Conservation (phyloP, 2,329 filamentous ascomycete genomes). For the Xylariales sp. region DNA sequence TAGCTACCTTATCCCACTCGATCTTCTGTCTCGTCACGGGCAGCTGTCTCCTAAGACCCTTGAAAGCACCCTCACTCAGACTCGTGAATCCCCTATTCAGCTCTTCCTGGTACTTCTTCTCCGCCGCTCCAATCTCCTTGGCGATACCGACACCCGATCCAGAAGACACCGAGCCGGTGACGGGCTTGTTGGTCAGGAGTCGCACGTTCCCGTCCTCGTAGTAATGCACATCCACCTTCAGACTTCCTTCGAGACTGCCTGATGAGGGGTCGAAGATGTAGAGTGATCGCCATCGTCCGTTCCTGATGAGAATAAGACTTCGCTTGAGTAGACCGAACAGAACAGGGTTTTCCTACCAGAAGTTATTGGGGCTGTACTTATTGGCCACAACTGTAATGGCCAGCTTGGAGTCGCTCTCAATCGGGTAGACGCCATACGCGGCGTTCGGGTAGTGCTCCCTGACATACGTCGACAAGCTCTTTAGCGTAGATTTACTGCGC, state of each 20-base stretch:
- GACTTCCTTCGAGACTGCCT: slow-evolving; percentile 65
- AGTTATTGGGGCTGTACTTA: slow-evolving; percentile 98
- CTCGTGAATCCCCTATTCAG: slow-evolving; percentile 84
- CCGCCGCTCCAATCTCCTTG: slow-evolving; percentile 70
- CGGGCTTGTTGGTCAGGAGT: slow-evolving; percentile 78
- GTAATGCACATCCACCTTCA: slow-evolving; percentile 97
- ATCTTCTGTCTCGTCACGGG: slow-evolving; percentile 98
- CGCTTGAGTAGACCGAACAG: no score
- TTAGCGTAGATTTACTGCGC: slow-evolving; percentile 74
- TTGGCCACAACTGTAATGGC: slow-evolving; percentile 85
- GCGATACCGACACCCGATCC: slow-evolving; percentile 64
- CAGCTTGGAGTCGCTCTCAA: slow-evolving; percentile 68
- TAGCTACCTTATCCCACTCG: slow-evolving; percentile 97
- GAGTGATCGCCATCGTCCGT: slow-evolving; percentile 89
- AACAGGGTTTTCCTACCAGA: slow-evolving; percentile 77
- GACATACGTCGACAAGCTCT: slow-evolving; percentile 70
- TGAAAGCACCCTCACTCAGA: slow-evolving; percentile 92
- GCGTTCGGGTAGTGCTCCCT: slow-evolving; percentile 84
- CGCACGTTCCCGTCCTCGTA: slow-evolving; percentile 99
- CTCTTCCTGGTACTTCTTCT: slow-evolving; percentile 95
- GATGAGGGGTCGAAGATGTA: slow-evolving; percentile 75
- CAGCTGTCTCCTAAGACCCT: slow-evolving; percentile 83
- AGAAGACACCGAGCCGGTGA: slow-evolving; percentile 57
- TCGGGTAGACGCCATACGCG: slow-evolving; percentile 77
- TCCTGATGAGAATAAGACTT: slow-evolving; percentile 65